Evolutionary conservation across 2,329 filamentous ascomycete genomes (phyloP).

Genomic region (Hyphodiscus sp.): DNA sequence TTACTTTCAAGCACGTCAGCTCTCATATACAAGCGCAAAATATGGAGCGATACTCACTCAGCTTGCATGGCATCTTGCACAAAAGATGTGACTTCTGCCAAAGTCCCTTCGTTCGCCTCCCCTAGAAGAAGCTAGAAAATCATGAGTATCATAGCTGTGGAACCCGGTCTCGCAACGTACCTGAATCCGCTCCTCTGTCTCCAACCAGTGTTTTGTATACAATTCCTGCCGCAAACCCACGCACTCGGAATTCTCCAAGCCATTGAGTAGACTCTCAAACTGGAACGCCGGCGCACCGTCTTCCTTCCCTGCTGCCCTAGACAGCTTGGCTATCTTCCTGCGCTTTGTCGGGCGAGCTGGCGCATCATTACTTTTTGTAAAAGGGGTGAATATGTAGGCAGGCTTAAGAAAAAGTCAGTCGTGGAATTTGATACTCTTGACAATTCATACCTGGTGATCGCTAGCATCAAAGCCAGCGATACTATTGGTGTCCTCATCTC

Average conservation of each 20-base stretch:
- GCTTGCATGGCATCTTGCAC: slow-evolving; percentile 34
- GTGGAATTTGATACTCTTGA: neutral
- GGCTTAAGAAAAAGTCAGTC: slow-evolving; percentile 22
- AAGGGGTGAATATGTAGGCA: slow-evolving; percentile 32
- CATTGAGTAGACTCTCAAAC: slow-evolving; percentile 50
- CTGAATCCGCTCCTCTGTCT: slow-evolving; percentile 58
- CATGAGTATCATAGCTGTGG: slow-evolving; percentile 27
- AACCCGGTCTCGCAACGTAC: slow-evolving; percentile 30
- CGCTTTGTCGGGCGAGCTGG: slow-evolving; percentile 30
- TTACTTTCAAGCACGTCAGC: slow-evolving; percentile 6
- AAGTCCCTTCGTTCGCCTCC: slow-evolving; percentile 54
- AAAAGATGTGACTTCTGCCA: slow-evolving; percentile 53
- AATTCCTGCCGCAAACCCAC: slow-evolving; percentile 49
- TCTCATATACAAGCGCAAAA: neutral
- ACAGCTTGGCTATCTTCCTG: slow-evolving; percentile 27
- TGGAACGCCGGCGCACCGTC: slow-evolving; percentile 5
- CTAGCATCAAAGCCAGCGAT: slow-evolving; percentile 23
- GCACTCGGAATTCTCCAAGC: slow-evolving; percentile 43
- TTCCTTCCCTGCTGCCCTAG: neutral
- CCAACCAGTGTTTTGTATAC: slow-evolving; percentile 58
- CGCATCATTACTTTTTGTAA: slow-evolving; percentile 10
- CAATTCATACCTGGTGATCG: slow-evolving; percentile 28
- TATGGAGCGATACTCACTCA: slow-evolving; percentile 17
- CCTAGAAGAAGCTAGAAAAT: slow-evolving; percentile 45
- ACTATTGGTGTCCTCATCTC: slow-evolving; percentile 22